Evolutionary conservation across 768 basidiomycete genomes (phyloP), one percentile per base, ranked within the genome.

Genomic region (Mycena indigotica): DNA sequence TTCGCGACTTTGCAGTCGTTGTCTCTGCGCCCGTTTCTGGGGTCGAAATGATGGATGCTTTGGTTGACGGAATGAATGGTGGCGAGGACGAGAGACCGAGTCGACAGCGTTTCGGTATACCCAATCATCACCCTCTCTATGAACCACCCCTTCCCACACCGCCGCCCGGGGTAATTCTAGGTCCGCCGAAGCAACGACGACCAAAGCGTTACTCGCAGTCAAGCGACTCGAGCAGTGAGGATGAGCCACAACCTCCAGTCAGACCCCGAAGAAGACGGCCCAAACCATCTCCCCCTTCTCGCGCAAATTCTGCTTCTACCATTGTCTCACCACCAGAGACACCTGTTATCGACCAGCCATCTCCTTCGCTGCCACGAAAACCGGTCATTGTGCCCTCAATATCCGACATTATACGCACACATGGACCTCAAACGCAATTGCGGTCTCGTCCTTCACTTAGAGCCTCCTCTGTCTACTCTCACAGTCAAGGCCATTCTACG

Each of bases 61-160:
- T 94, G 52, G 92, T 94, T 5, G 91, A 93, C 62, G 89, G 89
- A 8, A 93, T 94, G 92, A 94, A 93, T 66, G 87, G 87, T 25
- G 82, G 80, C 41, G 86, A 89, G 54, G 79, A 85, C 60, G 54
- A 67, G 58, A 51, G 71, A 57, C 78, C 82, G 28, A 75, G 69
- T 65, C 80, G 83, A 16, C 72, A 80, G 48, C 80, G 84, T 58
- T 84, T 84, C 65, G 79, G 75, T 21, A 84, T 85, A 62, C 75
- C 80, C 6, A 77, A 78, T 45, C 84, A 87, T 62, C 88, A 92
- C 67, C 89, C 89, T 40, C 76, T 93, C 16, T 88, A 89, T 66
- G 88, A 89, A 60, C 92, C 92, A 3, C 92, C 92, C 2, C 73
- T 94, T 41, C 92, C 92, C 8, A 89, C 82, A 0, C 92, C 92